Evolutionary conservation across 371 early-diverging fungal species (phyloP).

Genomic region (Mortierella polycephala): DNA sequence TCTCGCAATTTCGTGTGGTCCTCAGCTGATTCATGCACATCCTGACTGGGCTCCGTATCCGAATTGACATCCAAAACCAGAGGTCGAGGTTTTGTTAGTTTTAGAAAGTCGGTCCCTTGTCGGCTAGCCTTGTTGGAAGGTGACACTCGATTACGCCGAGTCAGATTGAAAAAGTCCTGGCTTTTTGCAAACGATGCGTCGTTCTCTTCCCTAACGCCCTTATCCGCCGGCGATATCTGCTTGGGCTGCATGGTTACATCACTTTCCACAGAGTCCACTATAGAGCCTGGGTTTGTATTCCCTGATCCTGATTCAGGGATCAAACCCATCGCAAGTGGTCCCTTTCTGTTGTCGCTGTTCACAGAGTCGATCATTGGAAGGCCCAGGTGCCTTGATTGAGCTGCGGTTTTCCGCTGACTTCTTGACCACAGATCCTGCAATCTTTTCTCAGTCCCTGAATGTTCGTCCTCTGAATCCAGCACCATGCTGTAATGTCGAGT

Average conservation of each 20-base stretch:
- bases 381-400: conserved; percentile 18
- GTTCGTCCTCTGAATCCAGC: conserved; percentile 37
- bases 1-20: conserved; percentile 19
- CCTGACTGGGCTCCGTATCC: conserved; percentile 8
- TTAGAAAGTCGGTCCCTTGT: neutral
- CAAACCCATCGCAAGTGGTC: too few species aligned
- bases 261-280: too few species aligned
- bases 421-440: neutral
- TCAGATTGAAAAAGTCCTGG: conserved; percentile 5
- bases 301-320: too few species aligned
- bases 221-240: too few species aligned
- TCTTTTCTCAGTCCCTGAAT: conserved; percentile 12
- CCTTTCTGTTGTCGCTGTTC: neutral
- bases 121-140: neutral
- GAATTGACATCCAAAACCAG: conserved; percentile 19
- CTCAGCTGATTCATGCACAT: neutral
- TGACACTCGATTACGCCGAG: neutral
- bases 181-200: neutral
- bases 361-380: conserved; percentile 13
- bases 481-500: conserved; percentile 39
- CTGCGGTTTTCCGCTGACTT: neutral
- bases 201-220: too few species aligned
- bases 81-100: conserved; percentile 34
- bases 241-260: too few species aligned
- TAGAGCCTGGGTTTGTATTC: too few species aligned